Base-by-base conservation (phyloP, 805 yeast species). In the Blastobotrys americana region DNA sequence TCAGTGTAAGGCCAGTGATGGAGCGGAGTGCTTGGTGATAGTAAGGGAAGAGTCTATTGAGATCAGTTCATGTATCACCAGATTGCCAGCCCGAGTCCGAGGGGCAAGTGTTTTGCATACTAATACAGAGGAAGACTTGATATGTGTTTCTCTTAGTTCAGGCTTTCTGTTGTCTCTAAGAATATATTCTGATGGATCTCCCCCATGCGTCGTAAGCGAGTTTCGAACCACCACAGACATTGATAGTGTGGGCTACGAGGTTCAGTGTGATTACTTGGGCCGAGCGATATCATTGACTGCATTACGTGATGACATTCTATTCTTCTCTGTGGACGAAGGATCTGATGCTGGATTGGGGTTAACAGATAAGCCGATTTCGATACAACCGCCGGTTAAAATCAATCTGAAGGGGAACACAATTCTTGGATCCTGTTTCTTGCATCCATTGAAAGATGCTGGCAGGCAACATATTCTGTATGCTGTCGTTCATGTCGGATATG, bases 111-210 rank as follows among this genome's bases (percentile, higher is more conserved):
- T 41, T 13, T 20, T 41, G 4, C 25, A 28, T 17, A 33, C 37
- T n/a, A 15, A 25, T 3, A 19, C n/a, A 5, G 38, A 41, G 8
- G 52, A 47, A 23, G 48, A 49, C 34, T 23, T 46, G 20, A 23
- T 49, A 15, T 19, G 46, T 6, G 20, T 46, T 17, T 20, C 42
- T 9, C 10, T 47, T 1, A 17, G 39, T 3, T 39, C 48, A 8
- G 50, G 48, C 10, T 47, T 42, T 36, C 18, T 50, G 18, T 37
- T 48, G 5, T 28, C 34, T 4, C 16, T 48, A 3, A 37, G 52
- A 13, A 43, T 48, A 23, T 50, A 21, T 34, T 27, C 40, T 22
- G 46, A 50, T 34, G 50, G 47, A 4, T 16, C 37, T 8, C 18
- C 27, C 4, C 52, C 54, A 2, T 23, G 35, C 13, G 54, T 50